These are phyloP conservation scores for Erucastrum elatum DNA, from an alignment of 345 rosid genomes.

Conservation along the genomic window DNA sequence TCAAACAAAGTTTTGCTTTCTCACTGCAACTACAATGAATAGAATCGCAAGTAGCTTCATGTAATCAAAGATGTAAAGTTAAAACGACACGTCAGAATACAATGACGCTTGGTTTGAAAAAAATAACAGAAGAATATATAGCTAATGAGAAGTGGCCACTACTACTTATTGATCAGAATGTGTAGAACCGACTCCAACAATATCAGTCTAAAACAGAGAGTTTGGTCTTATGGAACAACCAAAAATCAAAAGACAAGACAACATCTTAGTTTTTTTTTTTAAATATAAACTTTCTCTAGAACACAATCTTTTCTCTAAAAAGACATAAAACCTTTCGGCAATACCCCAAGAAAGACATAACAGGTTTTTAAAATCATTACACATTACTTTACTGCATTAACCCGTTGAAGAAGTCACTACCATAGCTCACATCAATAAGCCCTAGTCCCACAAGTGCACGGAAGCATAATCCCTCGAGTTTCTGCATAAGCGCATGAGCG, in stretches of 20 bases:
- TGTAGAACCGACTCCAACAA: neutral
- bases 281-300: neutral
- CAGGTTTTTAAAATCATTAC: conserved; percentile 3
- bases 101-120: neutral
- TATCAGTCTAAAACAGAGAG: neutral
- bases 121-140: neutral
- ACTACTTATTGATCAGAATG: neutral
- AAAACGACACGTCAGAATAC: neutral
- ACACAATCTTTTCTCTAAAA: neutral
- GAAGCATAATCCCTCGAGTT: conserved; percentile 41
- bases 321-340: neutral
- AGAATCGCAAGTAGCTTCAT: neutral
- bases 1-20: conserved; percentile 15
- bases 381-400: conserved; percentile 34
- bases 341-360: neutral
- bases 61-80: neutral
- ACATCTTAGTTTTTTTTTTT: neutral
- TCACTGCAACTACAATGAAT: neutral
- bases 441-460: conserved; percentile 63
- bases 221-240: neutral
- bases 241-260: neutral
- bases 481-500: conserved; percentile 36
- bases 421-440: conserved; percentile 51
- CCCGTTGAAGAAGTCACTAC: conserved; percentile 66
- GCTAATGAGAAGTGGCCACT: neutral